phyloP scores from a whole-genome alignment of 805 yeast genomes.

The Torulaspora quercuum region DNA sequence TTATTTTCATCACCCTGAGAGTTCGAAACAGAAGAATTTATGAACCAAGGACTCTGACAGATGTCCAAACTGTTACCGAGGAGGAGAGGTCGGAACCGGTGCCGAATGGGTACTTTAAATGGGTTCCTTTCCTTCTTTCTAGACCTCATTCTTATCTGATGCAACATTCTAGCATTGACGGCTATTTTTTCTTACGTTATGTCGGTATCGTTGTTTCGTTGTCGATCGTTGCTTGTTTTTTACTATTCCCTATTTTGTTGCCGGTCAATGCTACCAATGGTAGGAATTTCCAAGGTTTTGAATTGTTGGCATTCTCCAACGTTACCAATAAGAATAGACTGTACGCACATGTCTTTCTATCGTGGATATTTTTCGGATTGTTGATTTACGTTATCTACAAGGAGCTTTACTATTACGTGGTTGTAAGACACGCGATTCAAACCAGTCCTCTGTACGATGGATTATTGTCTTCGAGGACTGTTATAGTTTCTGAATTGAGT shows the following conservation, averaged over 20 bases:
- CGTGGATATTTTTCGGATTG: constrained; percentile 71
- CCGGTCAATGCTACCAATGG: constrained; percentile 76
- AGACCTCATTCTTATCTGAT: constrained; percentile 60
- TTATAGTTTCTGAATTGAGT: constrained; percentile 68
- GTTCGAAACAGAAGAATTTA: constrained; percentile 67
- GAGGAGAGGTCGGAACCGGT: constrained; percentile 61
- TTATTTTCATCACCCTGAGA: constrained; percentile 60
- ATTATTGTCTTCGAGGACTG: constrained; percentile 63
- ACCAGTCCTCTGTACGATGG: constrained; percentile 72
- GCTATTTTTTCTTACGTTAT: constrained; percentile 69
- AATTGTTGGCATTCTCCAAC: constrained; percentile 60
- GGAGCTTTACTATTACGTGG: constrained; percentile 66
- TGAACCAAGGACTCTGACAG: constrained; percentile 65
- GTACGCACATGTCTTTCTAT: constrained; percentile 70
- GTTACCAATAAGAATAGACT: constrained; percentile 59
- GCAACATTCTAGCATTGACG: constrained; percentile 72
- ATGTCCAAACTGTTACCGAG: constrained; percentile 35
- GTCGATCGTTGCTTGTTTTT: constrained; percentile 50
- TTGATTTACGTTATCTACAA: constrained; percentile 64
- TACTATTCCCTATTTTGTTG: constrained; percentile 65
- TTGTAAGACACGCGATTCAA: constrained; percentile 70
- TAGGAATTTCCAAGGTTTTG: constrained; percentile 52
- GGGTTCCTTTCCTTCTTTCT: constrained; percentile 51
- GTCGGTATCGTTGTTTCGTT: constrained; percentile 52
- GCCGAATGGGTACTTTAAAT: constrained; percentile 56